Evolutionary conservation across 371 early-diverging fungal species (phyloP).

Genomic region (Globomyces sp.): DNA sequence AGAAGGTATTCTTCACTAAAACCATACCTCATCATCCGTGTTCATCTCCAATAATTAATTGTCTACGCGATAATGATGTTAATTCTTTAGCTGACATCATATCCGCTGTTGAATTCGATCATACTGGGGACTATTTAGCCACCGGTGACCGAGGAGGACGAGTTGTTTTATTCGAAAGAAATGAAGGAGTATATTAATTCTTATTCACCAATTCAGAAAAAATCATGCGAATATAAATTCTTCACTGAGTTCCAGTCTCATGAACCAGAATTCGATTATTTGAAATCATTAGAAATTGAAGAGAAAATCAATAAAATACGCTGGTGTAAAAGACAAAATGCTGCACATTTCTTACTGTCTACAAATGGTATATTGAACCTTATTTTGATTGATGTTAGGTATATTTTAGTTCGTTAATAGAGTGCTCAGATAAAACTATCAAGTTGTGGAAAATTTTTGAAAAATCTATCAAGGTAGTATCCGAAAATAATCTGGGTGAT

Average conservation of each 20-base stretch:
- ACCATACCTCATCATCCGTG: constrained; percentile 11
- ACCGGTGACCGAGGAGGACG: constrained; percentile 98
- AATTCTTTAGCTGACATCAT: constrained; percentile 87
- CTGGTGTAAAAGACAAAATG: constrained; percentile 92
- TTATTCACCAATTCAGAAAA: constrained; percentile 68
- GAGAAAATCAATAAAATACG: constrained; percentile 99
- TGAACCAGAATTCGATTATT: constrained; percentile 99
- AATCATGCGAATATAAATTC: constrained; percentile 98
- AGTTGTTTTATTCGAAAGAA: constrained; percentile 95
- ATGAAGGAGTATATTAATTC: constrained; percentile 72
- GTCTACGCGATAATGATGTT: not conserved
- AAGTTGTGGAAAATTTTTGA: constrained; percentile 99
- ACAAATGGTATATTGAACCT: constrained; percentile 79
- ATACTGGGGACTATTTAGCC: constrained; percentile 94
- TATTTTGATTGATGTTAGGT: not conserved
- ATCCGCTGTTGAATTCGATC: constrained; percentile 97
- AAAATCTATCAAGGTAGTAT: constrained; percentile 88
- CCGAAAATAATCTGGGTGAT: constrained; percentile 78
- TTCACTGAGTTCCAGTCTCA: constrained; percentile 99
- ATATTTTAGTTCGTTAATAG: not conserved
- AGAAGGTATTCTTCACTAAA: constrained; percentile 66
- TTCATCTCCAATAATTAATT: constrained; percentile 4
- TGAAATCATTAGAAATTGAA: constrained; percentile 98
- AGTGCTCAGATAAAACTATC: constrained; percentile 88
- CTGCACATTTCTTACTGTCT: constrained; percentile 93